Evolutionary conservation across 139 green algal genomes (phyloP).

Genomic region (Micromonas pusilla): DNA sequence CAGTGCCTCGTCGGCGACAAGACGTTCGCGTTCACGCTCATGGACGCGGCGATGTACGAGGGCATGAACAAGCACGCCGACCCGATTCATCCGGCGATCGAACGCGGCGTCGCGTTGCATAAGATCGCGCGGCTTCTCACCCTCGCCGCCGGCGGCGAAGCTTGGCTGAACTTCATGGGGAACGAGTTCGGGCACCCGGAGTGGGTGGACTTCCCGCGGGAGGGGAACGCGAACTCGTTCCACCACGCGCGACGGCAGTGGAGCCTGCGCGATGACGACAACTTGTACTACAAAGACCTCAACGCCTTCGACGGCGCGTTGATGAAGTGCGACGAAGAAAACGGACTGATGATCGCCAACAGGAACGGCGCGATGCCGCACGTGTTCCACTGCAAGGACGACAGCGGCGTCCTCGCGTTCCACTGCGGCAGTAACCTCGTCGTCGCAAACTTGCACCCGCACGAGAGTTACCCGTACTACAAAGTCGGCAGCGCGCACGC

Average conservation of each 20-base stretch:
- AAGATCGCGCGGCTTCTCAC: conserved; percentile 60
- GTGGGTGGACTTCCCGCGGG: conserved; percentile 33
- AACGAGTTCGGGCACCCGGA: conserved; percentile 86
- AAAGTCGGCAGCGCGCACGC: conserved; percentile 57
- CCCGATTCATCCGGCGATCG: conserved; percentile 38
- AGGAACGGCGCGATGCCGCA: conserved; percentile 57
- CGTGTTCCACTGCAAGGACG: not conserved
- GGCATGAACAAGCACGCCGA: conserved; percentile 49
- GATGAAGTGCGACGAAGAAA: conserved; percentile 17
- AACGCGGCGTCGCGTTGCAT: conserved; percentile 71
- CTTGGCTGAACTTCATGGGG: conserved; percentile 85
- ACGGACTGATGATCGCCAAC: conserved; percentile 82
- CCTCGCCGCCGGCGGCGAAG: conserved; percentile 60
- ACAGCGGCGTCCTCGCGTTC: not conserved
- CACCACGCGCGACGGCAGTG: conserved; percentile 27
- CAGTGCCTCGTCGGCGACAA: conserved; percentile 53
- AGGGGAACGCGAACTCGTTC: conserved; percentile 26
- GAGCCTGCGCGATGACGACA: conserved; percentile 15
- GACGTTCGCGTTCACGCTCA: conserved; percentile 49
- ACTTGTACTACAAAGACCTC: not conserved
- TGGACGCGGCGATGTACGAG: conserved; percentile 71
- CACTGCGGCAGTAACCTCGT: conserved; percentile 49
- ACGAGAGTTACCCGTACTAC: conserved; percentile 59
- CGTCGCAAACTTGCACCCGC: conserved; percentile 90
- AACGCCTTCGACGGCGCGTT: not conserved